A percentile compares a stretch with the other conserved stretches of the same genome.
Conservation (phyloP, 2,329 filamentous ascomycete species). For the Trichophyton benhamiae region DNA sequence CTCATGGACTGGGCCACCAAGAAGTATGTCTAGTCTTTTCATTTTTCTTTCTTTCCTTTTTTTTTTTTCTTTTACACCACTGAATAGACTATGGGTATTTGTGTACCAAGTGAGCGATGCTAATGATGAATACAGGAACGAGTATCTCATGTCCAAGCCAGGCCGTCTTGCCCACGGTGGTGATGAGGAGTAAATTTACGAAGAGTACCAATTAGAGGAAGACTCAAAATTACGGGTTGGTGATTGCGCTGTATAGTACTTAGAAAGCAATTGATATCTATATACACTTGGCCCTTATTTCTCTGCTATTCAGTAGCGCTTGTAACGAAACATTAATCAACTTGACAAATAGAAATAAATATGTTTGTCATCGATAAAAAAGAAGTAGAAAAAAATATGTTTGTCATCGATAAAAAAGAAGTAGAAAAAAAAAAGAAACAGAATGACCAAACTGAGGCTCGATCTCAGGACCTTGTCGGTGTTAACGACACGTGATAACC, state of each 20-base stretch:
- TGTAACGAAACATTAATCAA: background rate
- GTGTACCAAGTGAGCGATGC: background rate
- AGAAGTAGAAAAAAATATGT: background rate
- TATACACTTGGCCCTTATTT: background rate
- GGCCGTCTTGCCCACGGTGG: slow-evolving; percentile 28
- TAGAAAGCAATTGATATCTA: slow-evolving; percentile 27
- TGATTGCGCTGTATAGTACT: slow-evolving; percentile 31
- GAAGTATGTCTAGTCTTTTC: slow-evolving; percentile 47
- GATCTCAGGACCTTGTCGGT: slow-evolving; percentile 13
- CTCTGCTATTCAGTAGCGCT: background rate
- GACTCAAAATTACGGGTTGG: slow-evolving; percentile 6
- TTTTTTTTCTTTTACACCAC: too few relatives aligned
- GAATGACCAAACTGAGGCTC: slow-evolving; percentile 10
- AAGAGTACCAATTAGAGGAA: background rate
- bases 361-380: background rate
- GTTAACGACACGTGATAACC: slow-evolving; percentile 6
- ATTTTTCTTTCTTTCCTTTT: too few relatives aligned
- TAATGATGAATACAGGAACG: slow-evolving; percentile 28
- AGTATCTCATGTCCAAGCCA: slow-evolving; percentile 41
- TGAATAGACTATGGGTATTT: too few relatives aligned
- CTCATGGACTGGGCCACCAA: slow-evolving; percentile 83
- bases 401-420: background rate
- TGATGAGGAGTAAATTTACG: slow-evolving; percentile 20
- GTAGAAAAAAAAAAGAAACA: background rate
- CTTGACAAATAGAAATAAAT: background rate